A percentile compares a stretch with the other conserved stretches of the same genome.
These are phyloP conservation scores for Didymella segeticola DNA, from an alignment of 2,329 filamentous ascomycete species.

Conservation along the genomic window DNA sequence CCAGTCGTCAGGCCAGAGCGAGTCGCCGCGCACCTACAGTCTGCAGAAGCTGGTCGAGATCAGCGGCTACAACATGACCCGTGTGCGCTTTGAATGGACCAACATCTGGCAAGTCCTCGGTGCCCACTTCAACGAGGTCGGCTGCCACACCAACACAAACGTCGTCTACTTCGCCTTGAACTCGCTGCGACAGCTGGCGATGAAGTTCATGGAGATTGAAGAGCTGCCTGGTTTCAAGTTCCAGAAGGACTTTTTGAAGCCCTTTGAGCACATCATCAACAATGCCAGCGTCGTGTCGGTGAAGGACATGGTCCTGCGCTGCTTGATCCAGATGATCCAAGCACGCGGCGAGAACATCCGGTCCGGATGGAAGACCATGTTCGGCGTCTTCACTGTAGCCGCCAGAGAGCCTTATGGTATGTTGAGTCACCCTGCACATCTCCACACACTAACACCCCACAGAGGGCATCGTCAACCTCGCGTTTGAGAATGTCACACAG, in stretches of 20 bases:
- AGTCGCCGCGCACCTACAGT: constrained; percentile 95
- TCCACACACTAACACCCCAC: constrained; percentile 26
- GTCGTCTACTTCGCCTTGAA: constrained; percentile 98
- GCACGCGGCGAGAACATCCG: constrained; percentile 95
- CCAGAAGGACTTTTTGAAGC: constrained; percentile 98
- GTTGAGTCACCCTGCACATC: constrained; percentile 23
- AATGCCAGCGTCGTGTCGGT: constrained; percentile 91
- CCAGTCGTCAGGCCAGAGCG: constrained; percentile 93
- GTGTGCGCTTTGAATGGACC: constrained; percentile 97
- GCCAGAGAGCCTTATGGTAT: constrained; percentile 83
- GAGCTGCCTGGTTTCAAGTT: constrained; percentile 99
- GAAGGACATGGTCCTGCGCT: constrained; percentile 96
- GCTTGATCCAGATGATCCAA: constrained; percentile 99
- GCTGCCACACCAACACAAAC: constrained; percentile 93
- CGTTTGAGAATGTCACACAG: constrained; percentile 94
- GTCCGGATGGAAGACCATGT: constrained; percentile 99
- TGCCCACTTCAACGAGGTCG: constrained; percentile 97
- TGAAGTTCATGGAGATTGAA: constrained; percentile 99
- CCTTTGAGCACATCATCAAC: constrained; percentile 95
- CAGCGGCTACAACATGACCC: constrained; percentile 99
- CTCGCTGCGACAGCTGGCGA: constrained; percentile 91
- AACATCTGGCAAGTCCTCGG: constrained; percentile 98
- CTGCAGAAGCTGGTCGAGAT: constrained; percentile 98
- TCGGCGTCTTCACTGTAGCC: constrained; percentile 96
- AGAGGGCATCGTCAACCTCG: constrained; percentile 95